Conservation (phyloP, 108 stramenopile genomes). For the Nitzschia sp. region DNA sequence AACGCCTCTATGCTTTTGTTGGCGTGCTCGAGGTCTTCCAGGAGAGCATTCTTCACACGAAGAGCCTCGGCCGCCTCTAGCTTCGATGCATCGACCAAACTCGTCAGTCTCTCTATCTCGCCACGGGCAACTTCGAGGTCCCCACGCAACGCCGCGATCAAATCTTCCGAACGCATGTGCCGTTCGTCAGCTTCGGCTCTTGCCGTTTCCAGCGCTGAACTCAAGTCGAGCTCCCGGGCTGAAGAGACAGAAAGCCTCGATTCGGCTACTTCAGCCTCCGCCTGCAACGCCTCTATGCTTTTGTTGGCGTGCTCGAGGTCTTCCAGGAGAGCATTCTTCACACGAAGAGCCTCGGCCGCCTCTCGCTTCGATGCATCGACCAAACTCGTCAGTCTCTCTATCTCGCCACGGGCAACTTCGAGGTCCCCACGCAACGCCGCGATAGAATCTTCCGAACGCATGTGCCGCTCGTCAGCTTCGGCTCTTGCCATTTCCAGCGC, state of each 20-base stretch:
- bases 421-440: neutral
- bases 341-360: neutral
- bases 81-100: no score
- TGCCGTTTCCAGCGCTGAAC: neutral
- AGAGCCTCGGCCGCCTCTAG: neutral
- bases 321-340: neutral
- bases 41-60: neutral
- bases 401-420: neutral
- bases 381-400: neutral
- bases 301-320: neutral
- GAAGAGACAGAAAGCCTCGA: no score
- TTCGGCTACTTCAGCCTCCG: neutral
- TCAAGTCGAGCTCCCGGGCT: no score
- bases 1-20: neutral
- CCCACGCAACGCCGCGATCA: neutral
- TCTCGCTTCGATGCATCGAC: neutral
- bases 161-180: neutral
- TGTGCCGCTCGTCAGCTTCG: constrained; percentile 5
- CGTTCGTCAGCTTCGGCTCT: neutral
- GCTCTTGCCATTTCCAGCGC: neutral
- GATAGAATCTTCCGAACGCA: neutral
- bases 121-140: neutral
- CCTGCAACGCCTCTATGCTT: neutral
- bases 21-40: neutral
- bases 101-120: neutral